These are phyloP conservation scores for Malbranchea zuffiana DNA, from an alignment of 2,329 filamentous ascomycete species.

Conservation along the genomic window DNA sequence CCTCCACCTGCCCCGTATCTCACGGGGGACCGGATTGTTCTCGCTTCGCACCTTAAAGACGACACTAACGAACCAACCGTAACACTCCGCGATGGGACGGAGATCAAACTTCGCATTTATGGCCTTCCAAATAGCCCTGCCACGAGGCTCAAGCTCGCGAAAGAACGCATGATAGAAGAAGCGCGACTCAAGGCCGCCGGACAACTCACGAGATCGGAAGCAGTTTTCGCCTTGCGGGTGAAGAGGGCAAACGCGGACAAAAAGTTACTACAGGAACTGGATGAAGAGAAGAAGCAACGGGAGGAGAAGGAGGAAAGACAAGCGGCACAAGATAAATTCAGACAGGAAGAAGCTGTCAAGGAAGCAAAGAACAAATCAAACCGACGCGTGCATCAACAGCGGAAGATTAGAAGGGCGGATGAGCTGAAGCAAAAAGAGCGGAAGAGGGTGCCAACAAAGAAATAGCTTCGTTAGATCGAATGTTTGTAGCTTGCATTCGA, in stretches of 20 bases:
- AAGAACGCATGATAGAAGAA: background rate
- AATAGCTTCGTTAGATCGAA: no score
- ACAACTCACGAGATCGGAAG: background rate
- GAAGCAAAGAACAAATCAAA: slow-evolving; percentile 5
- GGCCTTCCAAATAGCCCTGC: slow-evolving; percentile 1
- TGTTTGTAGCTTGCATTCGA: no score
- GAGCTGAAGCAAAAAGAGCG: slow-evolving; percentile 6
- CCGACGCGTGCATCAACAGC: background rate
- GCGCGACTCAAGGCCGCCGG: slow-evolving; percentile 1
- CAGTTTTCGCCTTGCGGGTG: background rate
- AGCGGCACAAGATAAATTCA: background rate
- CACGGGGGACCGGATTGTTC: fast-evolving
- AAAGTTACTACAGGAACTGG: background rate
- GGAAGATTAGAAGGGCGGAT: slow-evolving; percentile 8
- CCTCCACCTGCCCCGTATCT: no score
- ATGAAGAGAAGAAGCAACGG: background rate
- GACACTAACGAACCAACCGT: slow-evolving; percentile 2
- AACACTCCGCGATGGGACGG: no score
- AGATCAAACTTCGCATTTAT: no score
- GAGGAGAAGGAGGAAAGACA: background rate
- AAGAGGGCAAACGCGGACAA: background rate
- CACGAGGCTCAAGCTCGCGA: background rate
- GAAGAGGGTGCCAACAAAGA: slow-evolving; percentile 7
- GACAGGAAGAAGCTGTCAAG: background rate
- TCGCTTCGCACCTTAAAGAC: background rate